A percentile compares a stretch with the other conserved stretches of the same genome.
Conservation (phyloP, 1,284 basidiomycete genomes). For the Volvariella volvacea region DNA sequence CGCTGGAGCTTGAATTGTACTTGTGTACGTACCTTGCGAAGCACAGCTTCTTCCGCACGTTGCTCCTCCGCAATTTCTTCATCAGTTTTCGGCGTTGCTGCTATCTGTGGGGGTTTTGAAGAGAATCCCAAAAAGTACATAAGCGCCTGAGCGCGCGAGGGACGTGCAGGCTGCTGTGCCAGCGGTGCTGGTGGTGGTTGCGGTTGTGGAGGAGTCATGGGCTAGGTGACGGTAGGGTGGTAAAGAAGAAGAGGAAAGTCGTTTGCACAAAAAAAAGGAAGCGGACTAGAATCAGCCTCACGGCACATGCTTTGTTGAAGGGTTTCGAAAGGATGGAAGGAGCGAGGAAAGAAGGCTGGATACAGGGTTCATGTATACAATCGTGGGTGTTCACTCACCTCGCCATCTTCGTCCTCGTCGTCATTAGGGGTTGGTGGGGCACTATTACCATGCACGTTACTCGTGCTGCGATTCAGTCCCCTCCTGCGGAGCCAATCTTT, state of each 20-base stretch:
- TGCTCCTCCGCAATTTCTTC: not conserved
- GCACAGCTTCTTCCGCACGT: not conserved
- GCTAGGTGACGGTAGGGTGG: too few species aligned
- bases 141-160: not conserved
- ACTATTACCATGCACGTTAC: not conserved
- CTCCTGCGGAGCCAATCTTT: not conserved
- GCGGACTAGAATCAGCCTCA: too few species aligned
- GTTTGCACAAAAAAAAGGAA: too few species aligned
- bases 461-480: constrained; percentile 1
- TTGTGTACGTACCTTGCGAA: constrained; percentile 1
- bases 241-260: too few species aligned
- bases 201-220: too few species aligned
- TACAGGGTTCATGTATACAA: too few species aligned
- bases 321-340: too few species aligned
- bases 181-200: too few species aligned
- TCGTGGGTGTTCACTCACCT: not conserved
- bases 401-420: not conserved
- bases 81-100: not conserved
- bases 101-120: not conserved
- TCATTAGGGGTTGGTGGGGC: not conserved
- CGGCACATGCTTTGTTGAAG: too few species aligned
- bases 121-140: constrained; percentile 1
- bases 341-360: too few species aligned
- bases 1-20: too few species aligned
- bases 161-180: not conserved